Percentiles rank a stretch among this genome's conserved stretches.
phyloP scores from a whole-genome alignment of 2,329 filamentous ascomycete species.

The Annulohypoxylon truncatum region DNA sequence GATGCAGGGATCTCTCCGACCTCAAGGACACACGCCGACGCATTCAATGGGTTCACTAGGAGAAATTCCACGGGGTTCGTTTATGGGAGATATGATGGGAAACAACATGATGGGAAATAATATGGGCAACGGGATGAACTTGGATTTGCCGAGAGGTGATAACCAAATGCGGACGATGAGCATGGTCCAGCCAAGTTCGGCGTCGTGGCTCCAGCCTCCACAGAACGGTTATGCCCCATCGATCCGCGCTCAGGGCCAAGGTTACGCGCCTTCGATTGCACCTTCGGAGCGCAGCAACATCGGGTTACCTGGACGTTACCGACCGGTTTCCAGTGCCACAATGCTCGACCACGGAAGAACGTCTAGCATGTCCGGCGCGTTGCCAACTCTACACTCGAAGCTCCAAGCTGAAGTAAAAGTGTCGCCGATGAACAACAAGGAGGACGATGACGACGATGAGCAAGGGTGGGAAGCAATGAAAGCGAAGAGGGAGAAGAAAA shows the following conservation, averaged over 20 bases:
- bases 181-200: constrained; percentile 78
- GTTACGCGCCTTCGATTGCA: constrained; percentile 90
- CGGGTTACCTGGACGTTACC: constrained; percentile 88
- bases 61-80: constrained; percentile 48
- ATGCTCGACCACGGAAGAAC: constrained; percentile 53
- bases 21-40: constrained; percentile 55
- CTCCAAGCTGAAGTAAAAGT: constrained; percentile 55
- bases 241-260: constrained; percentile 61
- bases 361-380: constrained; percentile 58
- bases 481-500: constrained; percentile 75
- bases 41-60: constrained; percentile 59
- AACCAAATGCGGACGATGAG: constrained; percentile 77
- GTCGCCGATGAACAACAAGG: constrained; percentile 58
- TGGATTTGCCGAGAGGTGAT: constrained; percentile 60
- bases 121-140: constrained; percentile 58
- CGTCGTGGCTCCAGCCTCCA: constrained; percentile 65
- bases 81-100: constrained; percentile 47
- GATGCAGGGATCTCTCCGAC: constrained; percentile 42
- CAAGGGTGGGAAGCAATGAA: constrained; percentile 78
- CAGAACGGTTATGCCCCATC: constrained; percentile 62
- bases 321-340: constrained; percentile 80
- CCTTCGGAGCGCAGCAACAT: constrained; percentile 96
- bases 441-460: constrained; percentile 71
- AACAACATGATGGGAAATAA: constrained; percentile 50
- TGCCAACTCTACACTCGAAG: constrained; percentile 55